Evolutionary conservation across 2,329 filamentous ascomycete species (phyloP).

Genomic region (Allantophomopsis lycopodina): DNA sequence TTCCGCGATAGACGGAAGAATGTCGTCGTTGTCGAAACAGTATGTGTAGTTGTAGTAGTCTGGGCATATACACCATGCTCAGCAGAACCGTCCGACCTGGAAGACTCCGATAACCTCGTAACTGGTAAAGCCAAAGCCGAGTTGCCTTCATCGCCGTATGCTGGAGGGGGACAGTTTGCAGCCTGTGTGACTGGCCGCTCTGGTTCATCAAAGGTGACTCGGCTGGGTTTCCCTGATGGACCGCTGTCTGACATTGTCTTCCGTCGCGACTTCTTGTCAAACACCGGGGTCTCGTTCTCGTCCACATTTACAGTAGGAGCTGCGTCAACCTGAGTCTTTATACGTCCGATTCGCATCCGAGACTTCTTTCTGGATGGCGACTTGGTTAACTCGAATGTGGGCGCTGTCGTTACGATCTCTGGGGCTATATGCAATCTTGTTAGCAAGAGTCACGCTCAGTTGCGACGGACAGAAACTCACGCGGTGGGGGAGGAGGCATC

Average conservation of each 20-base stretch:
- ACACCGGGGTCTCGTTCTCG: constrained; percentile 10
- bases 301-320: constrained; percentile 3
- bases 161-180: constrained; percentile 32
- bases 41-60: constrained; percentile 48
- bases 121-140: constrained; percentile 50
- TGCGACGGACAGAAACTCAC: constrained; percentile 12
- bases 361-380: constrained; percentile 35
- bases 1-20: constrained; percentile 74
- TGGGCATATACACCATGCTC: constrained; percentile 46
- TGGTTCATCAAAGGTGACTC: constrained; percentile 49
- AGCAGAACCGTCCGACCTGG: constrained; percentile 75
- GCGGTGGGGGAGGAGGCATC: constrained; percentile 29
- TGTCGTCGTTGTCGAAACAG: constrained; percentile 47
- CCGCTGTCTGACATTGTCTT: constrained; percentile 22
- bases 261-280: constrained; percentile 26
- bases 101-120: constrained; percentile 69
- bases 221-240: constrained; percentile 20
- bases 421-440: constrained; percentile 30
- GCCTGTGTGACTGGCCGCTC: constrained; percentile 31
- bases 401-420: constrained; percentile 83
- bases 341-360: constrained; percentile 36
- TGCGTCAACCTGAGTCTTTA: constrained; percentile 16
- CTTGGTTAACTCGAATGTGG: constrained; percentile 51
- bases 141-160: constrained; percentile 46
- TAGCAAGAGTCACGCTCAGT: background rate